A percentile compares a stretch with the other conserved stretches of the same genome.
phyloP scores from a whole-genome alignment of 345 rosid genomes.

The Cardamine occulta region DNA sequence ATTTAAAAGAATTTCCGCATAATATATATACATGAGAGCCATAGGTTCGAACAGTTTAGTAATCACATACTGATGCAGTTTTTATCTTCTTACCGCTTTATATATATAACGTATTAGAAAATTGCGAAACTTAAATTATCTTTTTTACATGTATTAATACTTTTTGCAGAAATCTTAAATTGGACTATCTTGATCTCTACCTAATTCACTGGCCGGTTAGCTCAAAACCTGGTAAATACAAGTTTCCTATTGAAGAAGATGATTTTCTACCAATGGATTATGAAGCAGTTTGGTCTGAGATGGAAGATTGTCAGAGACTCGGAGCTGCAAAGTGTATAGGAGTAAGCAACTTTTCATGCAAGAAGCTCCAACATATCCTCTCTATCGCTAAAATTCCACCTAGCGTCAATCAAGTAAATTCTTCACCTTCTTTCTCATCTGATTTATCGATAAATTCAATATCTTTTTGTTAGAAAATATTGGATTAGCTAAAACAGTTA shows the following conservation, averaged over 20 bases:
- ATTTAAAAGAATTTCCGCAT: no score
- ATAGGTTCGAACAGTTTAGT: no score
- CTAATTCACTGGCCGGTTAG: conserved; percentile 91
- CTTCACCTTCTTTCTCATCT: background rate
- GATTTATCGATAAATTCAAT: background rate
- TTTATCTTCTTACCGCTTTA: no score
- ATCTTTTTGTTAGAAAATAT: background rate
- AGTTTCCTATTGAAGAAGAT: conserved; percentile 69
- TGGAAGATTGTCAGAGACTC: conserved; percentile 75
- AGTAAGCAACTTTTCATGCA: conserved; percentile 80
- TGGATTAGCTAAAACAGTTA: background rate
- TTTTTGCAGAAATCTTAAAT: conserved; percentile 59
- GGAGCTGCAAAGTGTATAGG: conserved; percentile 79
- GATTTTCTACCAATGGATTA: conserved; percentile 69
- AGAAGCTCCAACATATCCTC: conserved; percentile 66
- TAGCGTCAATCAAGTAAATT: conserved; percentile 71
- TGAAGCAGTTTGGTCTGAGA: conserved; percentile 68
- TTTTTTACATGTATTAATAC: background rate
- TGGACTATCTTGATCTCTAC: conserved; percentile 75
- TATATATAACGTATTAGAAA: no score
- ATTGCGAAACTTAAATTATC: background rate
- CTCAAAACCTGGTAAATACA: conserved; percentile 58
- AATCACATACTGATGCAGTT: no score
- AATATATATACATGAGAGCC: no score
- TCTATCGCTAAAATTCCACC: conserved; percentile 73